phyloP scores from a whole-genome alignment of 441 rosid species.

The Populus tomentosa region DNA sequence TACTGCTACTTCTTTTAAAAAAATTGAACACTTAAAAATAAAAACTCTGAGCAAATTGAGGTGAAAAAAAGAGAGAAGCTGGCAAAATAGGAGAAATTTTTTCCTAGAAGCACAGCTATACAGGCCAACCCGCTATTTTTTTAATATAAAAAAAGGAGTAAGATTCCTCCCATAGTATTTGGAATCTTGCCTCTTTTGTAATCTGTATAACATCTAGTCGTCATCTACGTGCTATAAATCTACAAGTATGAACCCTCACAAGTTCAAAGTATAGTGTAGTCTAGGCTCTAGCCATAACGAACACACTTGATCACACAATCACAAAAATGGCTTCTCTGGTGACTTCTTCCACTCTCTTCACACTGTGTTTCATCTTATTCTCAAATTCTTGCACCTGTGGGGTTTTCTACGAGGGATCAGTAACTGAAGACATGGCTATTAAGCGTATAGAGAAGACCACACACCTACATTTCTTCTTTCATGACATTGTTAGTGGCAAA shows the following conservation, averaged over 20 bases:
- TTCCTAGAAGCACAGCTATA: conserved; percentile 13
- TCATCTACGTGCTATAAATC: not conserved
- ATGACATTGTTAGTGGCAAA: conserved; percentile 50
- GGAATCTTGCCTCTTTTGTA: not conserved
- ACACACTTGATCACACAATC: not conserved
- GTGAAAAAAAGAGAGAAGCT: no score
- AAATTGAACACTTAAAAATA: no score
- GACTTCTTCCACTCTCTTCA: conserved; percentile 4
- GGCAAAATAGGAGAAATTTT: not conserved
- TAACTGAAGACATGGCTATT: conserved; percentile 21
- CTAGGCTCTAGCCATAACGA: not conserved
- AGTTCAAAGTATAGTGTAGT: not conserved
- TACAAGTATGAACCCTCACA: not conserved
- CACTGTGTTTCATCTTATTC: conserved; percentile 12
- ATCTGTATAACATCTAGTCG: no score
- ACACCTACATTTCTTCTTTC: conserved; percentile 67
- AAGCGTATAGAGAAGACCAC: conserved; percentile 40
- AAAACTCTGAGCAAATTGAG: no score
- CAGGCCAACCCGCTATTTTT: not conserved
- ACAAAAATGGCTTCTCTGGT: conserved; percentile 15
- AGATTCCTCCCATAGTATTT: no score
- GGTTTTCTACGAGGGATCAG: conserved; percentile 28
- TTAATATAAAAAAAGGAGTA: no score
- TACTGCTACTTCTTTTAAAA: no score
- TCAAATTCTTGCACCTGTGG: conserved; percentile 18